A percentile compares a stretch with the other conserved stretches of the same genome.
These are phyloP conservation scores for Jacaranda mimosifolia DNA, from an alignment of 257 asterid species.

Conservation along the genomic window DNA sequence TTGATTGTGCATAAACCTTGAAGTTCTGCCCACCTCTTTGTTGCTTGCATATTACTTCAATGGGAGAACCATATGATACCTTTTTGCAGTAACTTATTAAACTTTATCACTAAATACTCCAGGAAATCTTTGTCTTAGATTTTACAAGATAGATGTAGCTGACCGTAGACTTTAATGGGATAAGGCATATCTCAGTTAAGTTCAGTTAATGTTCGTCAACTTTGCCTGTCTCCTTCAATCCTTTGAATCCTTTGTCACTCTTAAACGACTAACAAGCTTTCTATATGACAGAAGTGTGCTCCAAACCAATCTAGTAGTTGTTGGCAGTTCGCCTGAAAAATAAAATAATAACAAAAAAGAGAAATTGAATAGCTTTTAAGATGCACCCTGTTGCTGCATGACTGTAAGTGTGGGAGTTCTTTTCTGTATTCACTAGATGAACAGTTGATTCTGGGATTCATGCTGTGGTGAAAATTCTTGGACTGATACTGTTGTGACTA, in stretches of 20 bases:
- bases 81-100: slow-evolving; percentile 9
- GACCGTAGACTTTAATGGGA: not conserved
- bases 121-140: too few species aligned
- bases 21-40: not conserved
- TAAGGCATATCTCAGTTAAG: not conserved
- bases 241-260: too few species aligned
- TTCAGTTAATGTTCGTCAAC: not conserved
- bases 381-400: not conserved
- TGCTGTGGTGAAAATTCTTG: too few species aligned
- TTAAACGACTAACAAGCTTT: not conserved
- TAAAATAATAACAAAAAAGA: not conserved
- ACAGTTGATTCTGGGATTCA: too few species aligned
- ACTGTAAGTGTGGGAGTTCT: too few species aligned
- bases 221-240: not conserved
- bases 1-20: not conserved
- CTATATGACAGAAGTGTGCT: not conserved
- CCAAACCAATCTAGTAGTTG: not conserved
- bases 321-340: not conserved
- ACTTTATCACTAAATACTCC: too few species aligned
- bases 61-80: not conserved
- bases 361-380: not conserved
- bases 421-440: too few species aligned
- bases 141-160: not conserved
- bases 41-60: not conserved
- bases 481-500: not conserved